These are phyloP conservation scores for Petunia secreta DNA, from an alignment of 257 asterid species.

Conservation along the genomic window DNA sequence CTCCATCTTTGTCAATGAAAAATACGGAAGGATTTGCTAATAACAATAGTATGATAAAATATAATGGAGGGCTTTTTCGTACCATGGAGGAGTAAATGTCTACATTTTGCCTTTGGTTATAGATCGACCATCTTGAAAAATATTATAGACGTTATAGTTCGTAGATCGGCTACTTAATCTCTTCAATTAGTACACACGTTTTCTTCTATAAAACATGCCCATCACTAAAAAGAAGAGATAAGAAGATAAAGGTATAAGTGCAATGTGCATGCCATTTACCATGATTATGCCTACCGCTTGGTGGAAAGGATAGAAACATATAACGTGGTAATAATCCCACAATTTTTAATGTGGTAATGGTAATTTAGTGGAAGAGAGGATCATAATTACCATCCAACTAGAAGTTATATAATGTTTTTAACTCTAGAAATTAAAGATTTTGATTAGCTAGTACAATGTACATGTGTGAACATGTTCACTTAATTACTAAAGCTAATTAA, in stretches of 20 bases:
- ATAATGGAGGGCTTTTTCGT: too few species aligned
- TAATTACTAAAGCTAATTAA: neutral
- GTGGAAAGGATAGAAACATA: neutral
- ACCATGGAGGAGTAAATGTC: too few species aligned
- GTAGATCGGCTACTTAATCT: too few species aligned
- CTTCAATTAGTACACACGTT: too few species aligned
- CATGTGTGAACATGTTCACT: neutral
- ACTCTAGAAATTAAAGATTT: neutral
- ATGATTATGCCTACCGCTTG: neutral
- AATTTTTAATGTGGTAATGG: neutral
- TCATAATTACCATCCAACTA: neutral
- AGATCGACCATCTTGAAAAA: too few species aligned
- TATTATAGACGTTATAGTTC: too few species aligned
- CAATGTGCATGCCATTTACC: slow-evolving; percentile 11
- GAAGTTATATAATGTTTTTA: neutral
- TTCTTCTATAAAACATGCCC: too few species aligned
- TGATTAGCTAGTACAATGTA: neutral
- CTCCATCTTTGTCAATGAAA: too few species aligned
- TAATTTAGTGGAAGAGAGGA: slow-evolving; percentile 16
- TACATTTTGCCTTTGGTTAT: too few species aligned
- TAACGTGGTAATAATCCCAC: slow-evolving; percentile 16
- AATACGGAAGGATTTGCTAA: too few species aligned
- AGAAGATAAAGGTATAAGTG: neutral
- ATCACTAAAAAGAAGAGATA: neutral
- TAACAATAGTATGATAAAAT: too few species aligned